phyloP scores from a whole-genome alignment of 192 early-diverging fungal genomes.

The Rhizoclosmatium globosum region DNA sequence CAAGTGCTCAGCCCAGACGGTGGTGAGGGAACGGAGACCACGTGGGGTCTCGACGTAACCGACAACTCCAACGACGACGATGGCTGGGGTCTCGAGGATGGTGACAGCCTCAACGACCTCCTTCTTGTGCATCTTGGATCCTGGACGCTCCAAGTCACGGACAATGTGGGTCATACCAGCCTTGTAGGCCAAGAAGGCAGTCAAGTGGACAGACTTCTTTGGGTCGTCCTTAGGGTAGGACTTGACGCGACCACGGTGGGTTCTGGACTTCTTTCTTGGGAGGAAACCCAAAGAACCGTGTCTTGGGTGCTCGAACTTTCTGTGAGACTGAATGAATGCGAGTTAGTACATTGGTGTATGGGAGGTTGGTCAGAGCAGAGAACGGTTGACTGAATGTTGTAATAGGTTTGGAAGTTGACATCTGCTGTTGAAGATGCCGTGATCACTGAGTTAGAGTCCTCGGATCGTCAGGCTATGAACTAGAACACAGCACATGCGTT shows the following conservation, averaged over 20 bases:
- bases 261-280: slow-evolving; percentile 88
- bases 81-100: slow-evolving; percentile 96
- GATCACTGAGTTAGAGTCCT: no score
- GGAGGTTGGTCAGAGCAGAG: no score
- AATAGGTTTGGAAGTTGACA: no score
- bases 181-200: slow-evolving; percentile 99
- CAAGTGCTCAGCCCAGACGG: slow-evolving; percentile 99
- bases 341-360: no score
- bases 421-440: no score
- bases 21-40: slow-evolving; percentile 97
- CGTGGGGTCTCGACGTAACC: slow-evolving; percentile 99
- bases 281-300: slow-evolving; percentile 86
- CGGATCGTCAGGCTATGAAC: no score
- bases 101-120: slow-evolving; percentile 99
- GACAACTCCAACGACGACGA: slow-evolving; percentile 98
- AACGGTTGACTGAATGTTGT: no score
- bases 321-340: slow-evolving; percentile 25
- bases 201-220: slow-evolving; percentile 94
- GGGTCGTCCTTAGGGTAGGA: slow-evolving; percentile 99
- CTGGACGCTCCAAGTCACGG: slow-evolving; percentile 98
- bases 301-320: slow-evolving; percentile 95
- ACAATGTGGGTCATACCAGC: slow-evolving; percentile 99
- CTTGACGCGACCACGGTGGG: slow-evolving; percentile 96
- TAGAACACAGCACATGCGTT: no score
- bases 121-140: slow-evolving; percentile 99